Evolutionary conservation across 1,139 yeast species (phyloP).

Genomic region (Nakaseomyces sp.): DNA sequence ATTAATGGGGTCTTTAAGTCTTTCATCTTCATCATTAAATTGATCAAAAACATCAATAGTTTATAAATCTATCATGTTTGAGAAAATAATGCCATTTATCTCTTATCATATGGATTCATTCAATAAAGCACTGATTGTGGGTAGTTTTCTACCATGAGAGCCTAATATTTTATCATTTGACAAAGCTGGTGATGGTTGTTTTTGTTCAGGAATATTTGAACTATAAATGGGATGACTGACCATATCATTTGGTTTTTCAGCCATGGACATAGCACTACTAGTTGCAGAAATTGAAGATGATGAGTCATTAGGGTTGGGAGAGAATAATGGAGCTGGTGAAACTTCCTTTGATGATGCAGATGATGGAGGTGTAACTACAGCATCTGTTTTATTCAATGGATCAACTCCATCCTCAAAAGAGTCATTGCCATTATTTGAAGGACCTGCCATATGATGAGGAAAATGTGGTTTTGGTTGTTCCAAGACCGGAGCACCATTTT

Average conservation of each 20-base stretch:
- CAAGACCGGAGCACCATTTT: slow-evolving; percentile 9
- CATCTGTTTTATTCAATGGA: slow-evolving; percentile 9
- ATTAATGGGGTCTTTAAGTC: not conserved
- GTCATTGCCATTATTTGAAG: slow-evolving; percentile 13
- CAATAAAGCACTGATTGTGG: slow-evolving; percentile 3
- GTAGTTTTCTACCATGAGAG: slow-evolving; percentile 1
- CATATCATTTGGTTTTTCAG: not conserved
- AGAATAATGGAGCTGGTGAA: slow-evolving; percentile 12
- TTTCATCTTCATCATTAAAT: not conserved
- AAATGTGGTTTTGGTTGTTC: slow-evolving; percentile 3
- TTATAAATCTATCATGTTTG: not conserved
- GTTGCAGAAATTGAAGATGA: slow-evolving; percentile 7
- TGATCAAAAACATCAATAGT: not conserved
- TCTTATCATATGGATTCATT: not conserved
- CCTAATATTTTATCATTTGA: slow-evolving; percentile 8
- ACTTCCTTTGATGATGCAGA: slow-evolving; percentile 13
- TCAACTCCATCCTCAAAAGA: slow-evolving; percentile 14
- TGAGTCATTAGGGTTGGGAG: slow-evolving; percentile 9
- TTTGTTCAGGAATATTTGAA: slow-evolving; percentile 1
- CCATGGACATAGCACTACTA: slow-evolving; percentile 5
- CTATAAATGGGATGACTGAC: not conserved
- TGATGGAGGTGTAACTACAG: slow-evolving; percentile 11
- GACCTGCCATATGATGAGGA: slow-evolving; percentile 6
- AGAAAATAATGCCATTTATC: not conserved
- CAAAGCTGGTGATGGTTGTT: slow-evolving; percentile 8